Percentiles rank a stretch among this genome's conserved stretches.
Evolutionary conservation across 345 rosid species (phyloP).

Genomic region (Draba incana): DNA sequence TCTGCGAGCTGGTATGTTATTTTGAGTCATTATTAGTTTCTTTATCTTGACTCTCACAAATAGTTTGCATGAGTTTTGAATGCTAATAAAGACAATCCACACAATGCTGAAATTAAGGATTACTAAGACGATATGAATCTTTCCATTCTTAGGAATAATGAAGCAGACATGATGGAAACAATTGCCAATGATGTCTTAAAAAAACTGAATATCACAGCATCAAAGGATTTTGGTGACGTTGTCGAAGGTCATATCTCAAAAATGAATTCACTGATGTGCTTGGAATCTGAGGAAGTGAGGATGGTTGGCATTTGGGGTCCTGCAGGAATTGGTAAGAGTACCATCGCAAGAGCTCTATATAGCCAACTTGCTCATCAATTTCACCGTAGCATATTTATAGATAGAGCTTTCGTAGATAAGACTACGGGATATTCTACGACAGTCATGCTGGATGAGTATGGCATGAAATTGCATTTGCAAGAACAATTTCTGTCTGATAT

Average conservation of each 20-base stretch:
- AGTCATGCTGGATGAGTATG: background rate
- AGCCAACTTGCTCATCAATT: background rate
- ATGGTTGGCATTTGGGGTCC: constrained; percentile 48
- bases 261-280: constrained; percentile 1
- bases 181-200: constrained; percentile 12
- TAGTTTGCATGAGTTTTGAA: too few relatives aligned
- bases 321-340: constrained; percentile 51
- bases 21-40: too few relatives aligned
- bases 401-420: background rate
- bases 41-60: too few relatives aligned
- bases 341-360: constrained; percentile 44
- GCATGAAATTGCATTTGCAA: constrained; percentile 32
- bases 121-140: too few relatives aligned
- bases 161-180: background rate
- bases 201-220: background rate
- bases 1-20: too few relatives aligned
- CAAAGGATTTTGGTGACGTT: background rate
- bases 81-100: too few relatives aligned
- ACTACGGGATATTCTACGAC: background rate
- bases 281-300: constrained; percentile 1
- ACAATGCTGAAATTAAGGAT: too few relatives aligned
- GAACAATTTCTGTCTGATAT: constrained; percentile 37
- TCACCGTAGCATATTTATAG: too few relatives aligned
- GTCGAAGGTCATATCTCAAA: constrained; percentile 17
- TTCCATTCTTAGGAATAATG: too few relatives aligned